A percentile compares a stretch with the other conserved stretches of the same genome.
Evolutionary conservation across 2,329 filamentous ascomycete species (phyloP).

Genomic region (Pochonia chlamydosporia): DNA sequence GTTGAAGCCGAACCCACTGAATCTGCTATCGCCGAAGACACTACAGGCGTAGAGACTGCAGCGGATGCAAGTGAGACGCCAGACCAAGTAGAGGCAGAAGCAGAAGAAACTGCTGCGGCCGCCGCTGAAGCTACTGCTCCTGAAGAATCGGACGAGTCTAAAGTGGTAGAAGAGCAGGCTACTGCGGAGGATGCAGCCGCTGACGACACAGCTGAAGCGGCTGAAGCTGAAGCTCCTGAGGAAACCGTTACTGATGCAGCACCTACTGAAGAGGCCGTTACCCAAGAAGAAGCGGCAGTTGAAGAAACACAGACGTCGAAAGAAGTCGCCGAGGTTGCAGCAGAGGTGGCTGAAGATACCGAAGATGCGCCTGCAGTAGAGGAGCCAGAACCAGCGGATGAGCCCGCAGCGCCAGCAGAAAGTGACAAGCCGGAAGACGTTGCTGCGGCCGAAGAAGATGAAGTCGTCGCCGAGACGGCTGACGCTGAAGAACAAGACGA

Average conservation of each 20-base stretch:
- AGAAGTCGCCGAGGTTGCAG: conserved; percentile 2
- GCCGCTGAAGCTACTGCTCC: background rate
- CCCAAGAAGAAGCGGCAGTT: conserved; percentile 4
- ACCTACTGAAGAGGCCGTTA: background rate
- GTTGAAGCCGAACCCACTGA: background rate
- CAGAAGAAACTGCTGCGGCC: background rate
- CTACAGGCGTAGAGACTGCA: background rate
- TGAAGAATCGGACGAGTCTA: background rate
- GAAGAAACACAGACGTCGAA: conserved; percentile 2
- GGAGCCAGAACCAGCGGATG: conserved; percentile 2
- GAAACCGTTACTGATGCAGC: background rate
- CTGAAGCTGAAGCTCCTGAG: background rate
- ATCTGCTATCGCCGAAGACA: background rate
- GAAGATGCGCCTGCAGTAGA: background rate
- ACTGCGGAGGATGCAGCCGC: background rate
- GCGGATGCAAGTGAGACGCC: background rate
- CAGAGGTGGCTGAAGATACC: background rate
- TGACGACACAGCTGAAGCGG: background rate
- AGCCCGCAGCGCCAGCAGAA: background rate
- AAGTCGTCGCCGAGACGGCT: background rate
- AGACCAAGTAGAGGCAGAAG: background rate
- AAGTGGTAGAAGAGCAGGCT: background rate
- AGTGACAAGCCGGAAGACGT: background rate
- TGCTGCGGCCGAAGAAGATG: background rate
- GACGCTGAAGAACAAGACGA: background rate